These are phyloP conservation scores for Cryptosporidium canis DNA, from an alignment of 169 alveolate genomes.

Conservation along the genomic window DNA sequence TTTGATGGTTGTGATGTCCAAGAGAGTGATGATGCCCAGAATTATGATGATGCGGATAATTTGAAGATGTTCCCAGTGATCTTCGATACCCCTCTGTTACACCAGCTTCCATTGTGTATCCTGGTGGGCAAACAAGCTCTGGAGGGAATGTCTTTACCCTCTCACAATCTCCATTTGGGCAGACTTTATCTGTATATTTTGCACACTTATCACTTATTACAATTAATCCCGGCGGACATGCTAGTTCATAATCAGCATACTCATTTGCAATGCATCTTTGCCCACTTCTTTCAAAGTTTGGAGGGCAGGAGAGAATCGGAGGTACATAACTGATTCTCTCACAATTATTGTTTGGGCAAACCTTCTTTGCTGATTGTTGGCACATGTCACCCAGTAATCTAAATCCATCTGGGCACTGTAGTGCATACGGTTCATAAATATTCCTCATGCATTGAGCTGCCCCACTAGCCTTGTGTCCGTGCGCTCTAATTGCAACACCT, in stretches of 20 bases:
- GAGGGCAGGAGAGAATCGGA: slow-evolving; percentile 69
- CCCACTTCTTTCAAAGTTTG: slow-evolving; percentile 61
- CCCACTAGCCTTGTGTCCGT: slow-evolving; percentile 72
- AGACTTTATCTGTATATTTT: slow-evolving; percentile 67
- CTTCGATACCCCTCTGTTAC: slow-evolving; percentile 31
- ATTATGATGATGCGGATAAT: slow-evolving; percentile 45
- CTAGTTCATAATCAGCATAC: slow-evolving; percentile 68
- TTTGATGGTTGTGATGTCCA: slow-evolving; percentile 25
- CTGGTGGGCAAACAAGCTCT: slow-evolving; percentile 71
- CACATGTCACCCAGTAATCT: slow-evolving; percentile 71
- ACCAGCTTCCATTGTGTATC: slow-evolving; percentile 72
- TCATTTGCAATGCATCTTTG: slow-evolving; percentile 71
- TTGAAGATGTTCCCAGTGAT: slow-evolving; percentile 15
- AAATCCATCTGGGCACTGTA: slow-evolving; percentile 72
- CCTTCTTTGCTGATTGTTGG: slow-evolving; percentile 67
- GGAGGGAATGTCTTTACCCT: slow-evolving; percentile 67
- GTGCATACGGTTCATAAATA: slow-evolving; percentile 61
- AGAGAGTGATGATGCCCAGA: slow-evolving; percentile 9
- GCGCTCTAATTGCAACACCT: slow-evolving; percentile 65
- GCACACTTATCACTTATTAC: slow-evolving; percentile 70
- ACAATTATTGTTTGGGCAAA: slow-evolving; percentile 69
- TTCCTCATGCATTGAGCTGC: slow-evolving; percentile 68
- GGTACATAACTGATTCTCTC: slow-evolving; percentile 63
- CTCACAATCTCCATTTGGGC: slow-evolving; percentile 72
- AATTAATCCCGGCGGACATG: slow-evolving; percentile 69